Conservation (phyloP, 176 grass and related monocot genomes). For the Aechmea fasciata region DNA sequence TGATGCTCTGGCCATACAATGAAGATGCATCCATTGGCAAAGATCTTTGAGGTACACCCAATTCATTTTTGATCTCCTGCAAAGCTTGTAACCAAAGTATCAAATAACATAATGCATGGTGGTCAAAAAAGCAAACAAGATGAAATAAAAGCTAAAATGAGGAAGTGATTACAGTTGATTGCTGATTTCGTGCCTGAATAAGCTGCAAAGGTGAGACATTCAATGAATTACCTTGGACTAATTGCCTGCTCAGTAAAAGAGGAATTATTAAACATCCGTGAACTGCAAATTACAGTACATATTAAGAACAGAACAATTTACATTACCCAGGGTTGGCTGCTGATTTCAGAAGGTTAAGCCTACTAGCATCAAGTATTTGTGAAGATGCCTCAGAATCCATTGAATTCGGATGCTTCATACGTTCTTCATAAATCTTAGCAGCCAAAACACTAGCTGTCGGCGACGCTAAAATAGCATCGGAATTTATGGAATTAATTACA, state of each 20-base stretch:
- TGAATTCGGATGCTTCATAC: conserved; percentile 6
- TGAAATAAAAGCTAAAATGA: conserved; percentile 4
- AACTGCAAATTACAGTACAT: not conserved
- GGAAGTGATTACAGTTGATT: conserved; percentile 18
- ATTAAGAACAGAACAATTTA: not conserved
- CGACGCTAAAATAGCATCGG: not conserved
- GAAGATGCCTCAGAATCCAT: conserved; percentile 14
- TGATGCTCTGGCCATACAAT: conserved; percentile 47
- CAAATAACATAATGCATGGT: conserved; percentile 3
- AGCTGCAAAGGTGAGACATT: conserved; percentile 62
- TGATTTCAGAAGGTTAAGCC: conserved; percentile 9
- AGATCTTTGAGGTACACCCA: conserved; percentile 48
- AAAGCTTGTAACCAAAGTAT: conserved; percentile 20
- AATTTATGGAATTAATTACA: conserved; percentile 3
- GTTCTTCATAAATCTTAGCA: conserved; percentile 16
- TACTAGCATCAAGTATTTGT: conserved; percentile 8
- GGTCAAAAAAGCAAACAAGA: conserved; percentile 2
- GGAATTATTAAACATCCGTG: conserved; percentile 9
- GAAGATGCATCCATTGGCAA: conserved; percentile 63
- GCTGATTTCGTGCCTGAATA: conserved; percentile 62
- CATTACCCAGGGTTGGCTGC: not conserved
- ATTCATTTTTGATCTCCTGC: conserved; percentile 71
- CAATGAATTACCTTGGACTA: conserved; percentile 41
- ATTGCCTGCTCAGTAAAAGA: conserved; percentile 32
- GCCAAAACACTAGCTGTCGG: conserved; percentile 9